Conservation (phyloP, 768 basidiomycete genomes). For the Astraeus odoratus region DNA sequence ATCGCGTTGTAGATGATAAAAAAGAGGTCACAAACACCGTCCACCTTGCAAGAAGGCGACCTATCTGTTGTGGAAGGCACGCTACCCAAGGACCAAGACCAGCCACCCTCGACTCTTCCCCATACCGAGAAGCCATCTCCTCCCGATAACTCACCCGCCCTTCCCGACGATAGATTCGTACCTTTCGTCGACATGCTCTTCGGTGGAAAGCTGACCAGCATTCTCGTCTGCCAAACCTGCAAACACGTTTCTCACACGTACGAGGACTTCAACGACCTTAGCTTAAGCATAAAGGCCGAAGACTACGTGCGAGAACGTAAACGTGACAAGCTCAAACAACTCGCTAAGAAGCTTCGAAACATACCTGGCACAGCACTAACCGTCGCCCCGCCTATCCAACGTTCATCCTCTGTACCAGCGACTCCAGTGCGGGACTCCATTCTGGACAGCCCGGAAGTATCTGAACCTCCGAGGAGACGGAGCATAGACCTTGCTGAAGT, state of each 20-base stretch:
- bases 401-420: constrained; percentile 56
- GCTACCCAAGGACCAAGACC: background rate
- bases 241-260: constrained; percentile 88
- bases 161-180: constrained; percentile 41
- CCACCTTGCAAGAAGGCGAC: constrained; percentile 28
- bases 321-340: constrained; percentile 67
- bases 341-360: constrained; percentile 57
- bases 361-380: constrained; percentile 28
- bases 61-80: background rate
- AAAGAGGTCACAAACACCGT: constrained; percentile 46
- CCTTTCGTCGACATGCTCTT: constrained; percentile 90
- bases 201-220: constrained; percentile 80
- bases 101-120: background rate
- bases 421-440: constrained; percentile 25
- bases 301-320: constrained; percentile 69
- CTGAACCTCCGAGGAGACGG: constrained; percentile 23
- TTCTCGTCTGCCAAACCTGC: constrained; percentile 92
- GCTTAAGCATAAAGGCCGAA: constrained; percentile 79
- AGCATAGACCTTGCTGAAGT: constrained; percentile 29
- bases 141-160: constrained; percentile 5
- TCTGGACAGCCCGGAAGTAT: constrained; percentile 25
- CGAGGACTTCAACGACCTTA: constrained; percentile 93
- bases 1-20: constrained; percentile 61
- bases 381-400: constrained; percentile 29
- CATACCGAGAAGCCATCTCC: background rate